Evolutionary conservation across 2,329 filamentous ascomycete genomes (phyloP), one percentile per base, ranked within the genome.

Genomic region (Tolypocladium inflatum): DNA sequence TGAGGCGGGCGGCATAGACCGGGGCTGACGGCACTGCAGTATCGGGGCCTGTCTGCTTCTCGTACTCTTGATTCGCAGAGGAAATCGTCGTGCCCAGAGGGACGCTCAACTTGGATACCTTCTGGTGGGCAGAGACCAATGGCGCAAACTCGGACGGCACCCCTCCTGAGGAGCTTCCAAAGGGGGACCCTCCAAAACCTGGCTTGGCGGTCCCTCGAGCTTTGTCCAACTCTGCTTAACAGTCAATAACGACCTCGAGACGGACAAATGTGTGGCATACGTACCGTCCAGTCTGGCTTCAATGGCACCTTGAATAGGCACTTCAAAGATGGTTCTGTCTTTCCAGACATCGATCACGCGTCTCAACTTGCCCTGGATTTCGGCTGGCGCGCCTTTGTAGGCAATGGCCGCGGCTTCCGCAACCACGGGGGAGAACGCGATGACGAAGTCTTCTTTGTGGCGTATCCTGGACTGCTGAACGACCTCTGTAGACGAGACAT

Each of bases 321-420:
- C 72, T 61, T 95, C 90, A 66, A 99, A 99, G 52, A 99, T 94
- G 56, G 79, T 76, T 41, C 94, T 82, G 66, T 93, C 86, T 68
- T 88, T 87, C 94, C 94, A 99, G 21, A 99, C 94, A 67, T 97
- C 93, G 3, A 97, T 84, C 0, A 97, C 93, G 38, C 94, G 84
- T 60, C 88, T 83, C 42, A 99, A 79, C 71, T 97, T 97, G 59
- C 84, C 82, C 70, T 97, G 94, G 35, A 96, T 85, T 55, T 99
- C 93, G 42, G 85, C 81, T 9, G 90, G 85, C 2, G 91, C 87
- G 60, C 91, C 91, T 73, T 93, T 96, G 72, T 97, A 99, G 43
- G 94, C 93, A n/a, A 84, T 80, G 17, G 90, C 82, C 11, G 89
- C 88, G n/a, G 91, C 93, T 72, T 99, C 94, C 23, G 90, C 90